phyloP scores from a whole-genome alignment of 1,139 yeast species.

The Debaryomyces psychrophilus region DNA sequence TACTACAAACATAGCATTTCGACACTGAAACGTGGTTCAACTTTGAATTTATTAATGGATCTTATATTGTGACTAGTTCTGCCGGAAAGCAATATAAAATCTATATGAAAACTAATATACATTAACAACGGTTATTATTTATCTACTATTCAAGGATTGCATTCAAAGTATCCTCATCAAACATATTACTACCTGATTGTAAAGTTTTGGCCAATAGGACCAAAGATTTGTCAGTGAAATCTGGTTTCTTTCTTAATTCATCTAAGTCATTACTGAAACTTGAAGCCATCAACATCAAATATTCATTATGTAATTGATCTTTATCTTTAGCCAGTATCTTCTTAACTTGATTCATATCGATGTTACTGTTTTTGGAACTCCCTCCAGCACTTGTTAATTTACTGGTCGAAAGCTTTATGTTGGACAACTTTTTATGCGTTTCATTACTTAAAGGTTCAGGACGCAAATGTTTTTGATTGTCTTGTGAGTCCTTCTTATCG shows the following conservation, averaged over 20 bases:
- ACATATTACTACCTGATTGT: slow-evolving; percentile 67
- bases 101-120: slow-evolving; percentile 3
- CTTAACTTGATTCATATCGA: slow-evolving; percentile 26
- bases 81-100: not conserved
- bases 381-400: slow-evolving; percentile 2
- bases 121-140: not conserved
- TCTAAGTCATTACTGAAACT: slow-evolving; percentile 67
- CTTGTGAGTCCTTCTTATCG: slow-evolving; percentile 10
- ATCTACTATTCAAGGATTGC: slow-evolving; percentile 26
- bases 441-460: slow-evolving; percentile 26
- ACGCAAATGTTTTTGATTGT: slow-evolving; percentile 10
- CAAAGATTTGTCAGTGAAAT: slow-evolving; percentile 60
- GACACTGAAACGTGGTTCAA: too few species aligned
- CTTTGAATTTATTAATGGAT: not conserved
- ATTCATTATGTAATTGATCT: slow-evolving; percentile 52
- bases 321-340: slow-evolving; percentile 32
- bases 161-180: slow-evolving; percentile 61
- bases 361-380: slow-evolving; percentile 17
- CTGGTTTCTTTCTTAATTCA: slow-evolving; percentile 64
- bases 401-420: slow-evolving; percentile 29
- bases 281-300: slow-evolving; percentile 57
- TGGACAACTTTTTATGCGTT: slow-evolving; percentile 28
- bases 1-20: too few species aligned
- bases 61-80: not conserved
- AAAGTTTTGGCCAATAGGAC: slow-evolving; percentile 64